These are phyloP conservation scores for Niebla homalea DNA, from an alignment of 495 filamentous ascomycete species.

Conservation along the genomic window DNA sequence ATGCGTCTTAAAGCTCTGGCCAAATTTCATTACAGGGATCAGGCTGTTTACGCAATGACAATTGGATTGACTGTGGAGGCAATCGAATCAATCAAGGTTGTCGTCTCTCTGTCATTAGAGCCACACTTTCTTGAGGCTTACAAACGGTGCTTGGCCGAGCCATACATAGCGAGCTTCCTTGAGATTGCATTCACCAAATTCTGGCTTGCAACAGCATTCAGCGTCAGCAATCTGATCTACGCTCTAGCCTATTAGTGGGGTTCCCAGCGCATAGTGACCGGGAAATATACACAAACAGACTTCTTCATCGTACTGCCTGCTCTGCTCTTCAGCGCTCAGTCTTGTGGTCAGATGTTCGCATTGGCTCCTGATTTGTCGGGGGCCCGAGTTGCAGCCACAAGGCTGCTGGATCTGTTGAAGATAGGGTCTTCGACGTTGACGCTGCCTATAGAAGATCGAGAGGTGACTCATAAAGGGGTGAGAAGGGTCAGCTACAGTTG, in stretches of 20 bases:
- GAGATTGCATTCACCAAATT: constrained; percentile 23
- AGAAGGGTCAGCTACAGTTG: background rate
- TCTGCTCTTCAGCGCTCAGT: constrained; percentile 44
- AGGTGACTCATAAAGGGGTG: constrained; percentile 13
- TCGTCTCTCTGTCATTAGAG: constrained; percentile 37
- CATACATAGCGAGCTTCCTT: constrained; percentile 4
- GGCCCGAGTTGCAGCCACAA: constrained; percentile 27
- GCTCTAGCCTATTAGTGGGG: constrained; percentile 61
- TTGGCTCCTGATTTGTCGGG: constrained; percentile 49
- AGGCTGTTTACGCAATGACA: constrained; percentile 40
- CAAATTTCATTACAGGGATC: constrained; percentile 43
- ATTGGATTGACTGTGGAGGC: constrained; percentile 46
- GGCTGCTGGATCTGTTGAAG: background rate
- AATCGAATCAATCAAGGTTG: constrained; percentile 41
- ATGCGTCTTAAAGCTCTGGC: constrained; percentile 31
- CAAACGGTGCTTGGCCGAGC: background rate
- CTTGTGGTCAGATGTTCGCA: constrained; percentile 52
- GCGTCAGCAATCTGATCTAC: constrained; percentile 40
- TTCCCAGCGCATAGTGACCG: constrained; percentile 39
- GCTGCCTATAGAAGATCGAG: constrained; percentile 13
- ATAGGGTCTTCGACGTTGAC: background rate
- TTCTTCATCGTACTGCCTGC: constrained; percentile 56
- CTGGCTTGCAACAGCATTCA: constrained; percentile 29
- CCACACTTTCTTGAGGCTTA: constrained; percentile 6
- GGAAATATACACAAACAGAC: constrained; percentile 41